phyloP scores from a whole-genome alignment of 768 basidiomycete genomes.

The Mycena capillaripes region DNA sequence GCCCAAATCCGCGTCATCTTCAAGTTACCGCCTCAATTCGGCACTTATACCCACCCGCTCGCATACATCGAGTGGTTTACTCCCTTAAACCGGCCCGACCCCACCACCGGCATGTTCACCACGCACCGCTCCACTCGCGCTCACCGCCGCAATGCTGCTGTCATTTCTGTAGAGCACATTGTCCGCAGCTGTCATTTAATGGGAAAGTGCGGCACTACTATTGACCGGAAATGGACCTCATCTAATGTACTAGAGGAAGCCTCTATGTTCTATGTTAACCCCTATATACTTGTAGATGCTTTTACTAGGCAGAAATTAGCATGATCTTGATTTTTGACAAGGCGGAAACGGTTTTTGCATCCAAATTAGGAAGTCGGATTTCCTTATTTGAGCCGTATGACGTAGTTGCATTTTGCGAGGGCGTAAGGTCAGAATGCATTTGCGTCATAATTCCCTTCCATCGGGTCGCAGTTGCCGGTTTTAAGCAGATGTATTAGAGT shows the following conservation, averaged over 20 bases:
- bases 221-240: conserved; percentile 23
- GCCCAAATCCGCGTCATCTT: conserved; percentile 40
- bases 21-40: conserved; percentile 31
- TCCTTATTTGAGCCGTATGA: too few relatives aligned
- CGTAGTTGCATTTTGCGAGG: too few relatives aligned
- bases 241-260: conserved; percentile 20
- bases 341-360: too few relatives aligned
- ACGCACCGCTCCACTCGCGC: conserved; percentile 28
- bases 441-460: too few relatives aligned
- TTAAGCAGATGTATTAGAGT: too few relatives aligned
- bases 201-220: conserved; percentile 24
- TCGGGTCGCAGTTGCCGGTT: too few relatives aligned
- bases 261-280: conserved; percentile 29
- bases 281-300: conserved; percentile 20
- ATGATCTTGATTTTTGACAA: too few relatives aligned
- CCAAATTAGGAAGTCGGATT: too few relatives aligned
- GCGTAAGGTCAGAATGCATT: too few relatives aligned
- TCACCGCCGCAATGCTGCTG: conserved; percentile 25
- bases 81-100: conserved; percentile 34
- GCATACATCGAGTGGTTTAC: conserved; percentile 44
- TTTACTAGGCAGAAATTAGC: not conserved
- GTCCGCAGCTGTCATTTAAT: conserved; percentile 43
- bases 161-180: conserved; percentile 42
- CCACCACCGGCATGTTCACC: conserved; percentile 29
- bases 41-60: conserved; percentile 31